Conservation (phyloP, 495 filamentous ascomycete species). For the Bombardia bombarda region DNA sequence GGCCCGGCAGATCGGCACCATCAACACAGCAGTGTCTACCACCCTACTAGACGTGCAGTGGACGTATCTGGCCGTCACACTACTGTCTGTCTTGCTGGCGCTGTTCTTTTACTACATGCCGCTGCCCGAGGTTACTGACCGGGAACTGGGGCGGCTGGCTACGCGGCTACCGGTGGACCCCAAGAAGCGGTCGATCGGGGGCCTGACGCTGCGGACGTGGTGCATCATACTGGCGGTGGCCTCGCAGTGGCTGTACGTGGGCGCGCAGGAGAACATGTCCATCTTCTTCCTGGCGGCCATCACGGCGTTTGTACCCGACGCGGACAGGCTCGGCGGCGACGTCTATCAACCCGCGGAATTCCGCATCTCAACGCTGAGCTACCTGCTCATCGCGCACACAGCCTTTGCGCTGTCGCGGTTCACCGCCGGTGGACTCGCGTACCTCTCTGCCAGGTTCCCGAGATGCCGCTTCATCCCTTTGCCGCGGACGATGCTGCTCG, state of each 20-base stretch:
- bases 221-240: conserved; percentile 54
- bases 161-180: conserved; percentile 33
- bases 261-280: conserved; percentile 62
- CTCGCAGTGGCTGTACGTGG: conserved; percentile 69
- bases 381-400: conserved; percentile 37
- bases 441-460: conserved; percentile 39
- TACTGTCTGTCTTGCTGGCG: conserved; percentile 59
- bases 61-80: conserved; percentile 66
- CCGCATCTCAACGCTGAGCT: conserved; percentile 47
- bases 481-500: conserved; percentile 48
- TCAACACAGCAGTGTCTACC: no score
- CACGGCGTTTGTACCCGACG: conserved; percentile 22
- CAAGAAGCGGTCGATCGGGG: conserved; percentile 24
- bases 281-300: conserved; percentile 52
- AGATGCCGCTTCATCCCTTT: conserved; percentile 25
- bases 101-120: conserved; percentile 53
- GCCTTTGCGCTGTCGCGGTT: conserved; percentile 43
- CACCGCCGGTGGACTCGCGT: conserved; percentile 38
- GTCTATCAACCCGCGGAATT: conserved; percentile 30
- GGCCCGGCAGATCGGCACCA: conserved; percentile 5
- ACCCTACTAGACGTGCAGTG: conserved; percentile 62
- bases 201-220: conserved; percentile 30
- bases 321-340: conserved; percentile 19
- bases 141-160: conserved; percentile 38
- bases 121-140: conserved; percentile 43